Conservation (phyloP, 768 basidiomycete species). For the Macrolepiota dolichaula region DNA sequence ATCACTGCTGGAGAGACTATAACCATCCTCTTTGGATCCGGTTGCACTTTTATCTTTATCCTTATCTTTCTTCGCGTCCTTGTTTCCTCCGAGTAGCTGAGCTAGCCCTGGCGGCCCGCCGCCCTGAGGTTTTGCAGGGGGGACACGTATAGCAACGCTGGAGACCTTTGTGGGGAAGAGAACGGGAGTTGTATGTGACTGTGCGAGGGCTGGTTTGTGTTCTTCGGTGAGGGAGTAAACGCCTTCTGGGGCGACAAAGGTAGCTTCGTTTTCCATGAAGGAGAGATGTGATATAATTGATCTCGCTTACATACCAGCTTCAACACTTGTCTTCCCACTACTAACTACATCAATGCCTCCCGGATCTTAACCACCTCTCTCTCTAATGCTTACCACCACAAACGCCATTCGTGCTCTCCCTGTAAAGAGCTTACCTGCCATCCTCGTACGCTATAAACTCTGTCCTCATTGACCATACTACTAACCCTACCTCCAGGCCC, state of each 20-base stretch:
- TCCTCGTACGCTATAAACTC: conserved; percentile 15
- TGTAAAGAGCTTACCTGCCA: conserved; percentile 18
- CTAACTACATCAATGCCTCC: conserved; percentile 18
- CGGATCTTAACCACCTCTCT: conserved; percentile 43
- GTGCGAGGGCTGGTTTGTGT: conserved; percentile 59
- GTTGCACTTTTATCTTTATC: conserved; percentile 31
- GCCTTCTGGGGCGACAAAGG: conserved; percentile 87
- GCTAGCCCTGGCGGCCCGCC: conserved; percentile 63
- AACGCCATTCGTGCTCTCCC: conserved; percentile 19
- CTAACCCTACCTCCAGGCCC: conserved; percentile 23
- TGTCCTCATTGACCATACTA: not conserved
- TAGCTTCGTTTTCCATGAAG: conserved; percentile 76
- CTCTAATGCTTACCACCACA: conserved; percentile 34
- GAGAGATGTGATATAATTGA: conserved; percentile 16
- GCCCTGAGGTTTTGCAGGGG: conserved; percentile 43
- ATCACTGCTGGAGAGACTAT: conserved; percentile 81
- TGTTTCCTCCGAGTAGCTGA: conserved; percentile 63
- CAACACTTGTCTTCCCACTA: conserved; percentile 6
- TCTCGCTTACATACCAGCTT: not conserved
- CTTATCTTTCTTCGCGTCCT: conserved; percentile 61
- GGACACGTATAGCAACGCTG: conserved; percentile 60
- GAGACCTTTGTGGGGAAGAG: conserved; percentile 63
- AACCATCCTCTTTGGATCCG: conserved; percentile 62
- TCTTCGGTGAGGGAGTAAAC: conserved; percentile 88
- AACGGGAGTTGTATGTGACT: conserved; percentile 34